A percentile compares a stretch with the other conserved stretches of the same genome.
These are phyloP conservation scores for Pleurotus ostreatus DNA, from an alignment of 768 basidiomycete species.

Conservation along the genomic window DNA sequence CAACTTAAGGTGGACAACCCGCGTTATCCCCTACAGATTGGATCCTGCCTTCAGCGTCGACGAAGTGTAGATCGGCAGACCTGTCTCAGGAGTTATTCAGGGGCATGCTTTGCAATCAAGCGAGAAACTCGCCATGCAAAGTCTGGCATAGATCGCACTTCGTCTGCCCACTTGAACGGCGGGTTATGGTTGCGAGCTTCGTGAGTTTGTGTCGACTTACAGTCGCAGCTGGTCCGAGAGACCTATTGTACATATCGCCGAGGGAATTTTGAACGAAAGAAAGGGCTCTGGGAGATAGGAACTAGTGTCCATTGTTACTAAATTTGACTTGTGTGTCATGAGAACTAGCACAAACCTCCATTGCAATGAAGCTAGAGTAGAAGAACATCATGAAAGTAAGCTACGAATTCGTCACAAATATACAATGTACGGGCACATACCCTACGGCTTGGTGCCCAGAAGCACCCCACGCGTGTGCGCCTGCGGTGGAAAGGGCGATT, in stretches of 20 bases:
- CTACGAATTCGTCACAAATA: neutral
- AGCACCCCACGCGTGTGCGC: slow-evolving; percentile 33
- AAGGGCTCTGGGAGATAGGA: slow-evolving; percentile 43
- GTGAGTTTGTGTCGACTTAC: slow-evolving; percentile 20
- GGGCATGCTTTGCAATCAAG: neutral
- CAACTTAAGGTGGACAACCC: neutral
- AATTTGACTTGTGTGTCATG: neutral
- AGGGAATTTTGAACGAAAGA: slow-evolving; percentile 42
- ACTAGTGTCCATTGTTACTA: slow-evolving; percentile 25
- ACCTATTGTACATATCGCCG: slow-evolving; percentile 36
- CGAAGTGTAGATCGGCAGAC: slow-evolving; percentile 42
- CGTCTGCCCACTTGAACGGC: slow-evolving; percentile 46
- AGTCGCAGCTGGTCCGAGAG: slow-evolving; percentile 46
- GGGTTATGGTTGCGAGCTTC: neutral
- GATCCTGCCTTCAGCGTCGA: slow-evolving; percentile 41
- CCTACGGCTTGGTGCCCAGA: slow-evolving; percentile 42
- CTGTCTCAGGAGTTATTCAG: slow-evolving; percentile 15
- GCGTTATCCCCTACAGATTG: no score
- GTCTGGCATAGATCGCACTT: slow-evolving; percentile 33
- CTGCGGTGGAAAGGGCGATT: neutral
- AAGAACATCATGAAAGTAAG: neutral
- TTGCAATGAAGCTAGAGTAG: slow-evolving; percentile 32
- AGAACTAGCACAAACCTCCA: slow-evolving; percentile 26
- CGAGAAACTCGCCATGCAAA: slow-evolving; percentile 30
- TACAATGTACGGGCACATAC: slow-evolving; percentile 17